Percentiles rank a stretch among this genome's conserved stretches.
phyloP scores from a whole-genome alignment of 352 stramenopile species.

The Phytopythium chamaehyphon region DNA sequence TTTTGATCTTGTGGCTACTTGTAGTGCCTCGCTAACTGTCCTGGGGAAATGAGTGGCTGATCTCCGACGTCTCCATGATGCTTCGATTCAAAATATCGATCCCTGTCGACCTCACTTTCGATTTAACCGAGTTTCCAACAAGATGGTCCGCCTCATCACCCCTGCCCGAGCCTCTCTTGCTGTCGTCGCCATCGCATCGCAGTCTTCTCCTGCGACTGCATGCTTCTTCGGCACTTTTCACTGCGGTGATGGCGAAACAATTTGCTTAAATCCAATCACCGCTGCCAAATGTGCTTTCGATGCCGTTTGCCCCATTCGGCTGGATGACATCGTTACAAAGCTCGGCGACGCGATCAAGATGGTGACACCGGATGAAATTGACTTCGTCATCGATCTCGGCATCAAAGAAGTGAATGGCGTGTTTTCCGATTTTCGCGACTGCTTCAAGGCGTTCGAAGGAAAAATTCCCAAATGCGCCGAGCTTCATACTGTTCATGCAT shows the following conservation, averaged over 20 bases:
- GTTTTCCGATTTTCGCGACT: slow-evolving; percentile 9
- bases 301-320: slow-evolving; percentile 6
- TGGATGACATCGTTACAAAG: slow-evolving; percentile 9
- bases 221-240: slow-evolving; percentile 10
- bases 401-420: slow-evolving; percentile 2
- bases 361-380: slow-evolving; percentile 4
- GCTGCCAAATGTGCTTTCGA: slow-evolving; percentile 4
- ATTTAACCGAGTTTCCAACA: no score
- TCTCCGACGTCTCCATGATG: no score
- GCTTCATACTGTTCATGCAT: slow-evolving; percentile 5
- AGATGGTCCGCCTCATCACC: neutral
- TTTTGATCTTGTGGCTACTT: no score
- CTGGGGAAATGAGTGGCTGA: no score
- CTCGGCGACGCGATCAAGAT: slow-evolving; percentile 6
- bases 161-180: neutral
- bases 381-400: slow-evolving; percentile 12
- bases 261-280: slow-evolving; percentile 6
- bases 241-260: slow-evolving; percentile 1
- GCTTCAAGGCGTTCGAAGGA: slow-evolving; percentile 8
- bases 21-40: no score
- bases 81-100: no score
- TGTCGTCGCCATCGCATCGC: neutral
- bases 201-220: neutral
- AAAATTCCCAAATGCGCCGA: slow-evolving; percentile 5
- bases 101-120: no score